Conservation (phyloP, 108 stramenopile genomes). For the Hondaea fermentalgiana region DNA sequence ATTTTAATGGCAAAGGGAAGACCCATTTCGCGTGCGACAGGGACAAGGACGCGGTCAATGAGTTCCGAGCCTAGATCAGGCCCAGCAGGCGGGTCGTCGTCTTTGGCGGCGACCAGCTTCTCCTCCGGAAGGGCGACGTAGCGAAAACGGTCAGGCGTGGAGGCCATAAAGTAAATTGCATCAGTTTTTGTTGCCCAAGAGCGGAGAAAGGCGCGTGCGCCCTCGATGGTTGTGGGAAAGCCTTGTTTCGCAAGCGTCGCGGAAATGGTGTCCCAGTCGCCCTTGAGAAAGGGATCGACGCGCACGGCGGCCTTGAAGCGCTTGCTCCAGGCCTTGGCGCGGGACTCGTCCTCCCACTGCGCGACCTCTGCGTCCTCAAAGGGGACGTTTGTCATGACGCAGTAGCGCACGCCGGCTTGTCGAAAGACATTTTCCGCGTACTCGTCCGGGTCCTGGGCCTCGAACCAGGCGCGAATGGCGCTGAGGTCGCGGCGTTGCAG, state of each 20-base stretch:
- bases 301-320: constrained; percentile 69
- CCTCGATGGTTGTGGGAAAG: constrained; percentile 55
- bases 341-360: neutral
- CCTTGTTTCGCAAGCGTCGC: constrained; percentile 55
- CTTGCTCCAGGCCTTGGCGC: constrained; percentile 30
- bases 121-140: neutral
- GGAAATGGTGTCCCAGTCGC: constrained; percentile 55
- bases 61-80: constrained; percentile 45
- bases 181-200: constrained; percentile 73
- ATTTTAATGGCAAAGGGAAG: constrained; percentile 76
- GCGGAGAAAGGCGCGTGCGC: constrained; percentile 62
- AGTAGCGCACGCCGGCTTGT: constrained; percentile 61
- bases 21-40: constrained; percentile 65
- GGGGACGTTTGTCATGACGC: constrained; percentile 86
- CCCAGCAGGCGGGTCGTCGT: neutral
- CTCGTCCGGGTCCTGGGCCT: constrained; percentile 37
- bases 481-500: constrained; percentile 53
- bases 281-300: constrained; percentile 74
- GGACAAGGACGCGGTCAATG: constrained; percentile 63
- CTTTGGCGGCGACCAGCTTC: neutral
- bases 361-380: constrained; percentile 63
- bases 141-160: constrained; percentile 73
- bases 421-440: constrained; percentile 54
- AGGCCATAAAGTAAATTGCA: constrained; percentile 84
- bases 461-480: constrained; percentile 43